Conservation (phyloP, 2,329 filamentous ascomycete genomes). For the Sarocladium kiliense region DNA sequence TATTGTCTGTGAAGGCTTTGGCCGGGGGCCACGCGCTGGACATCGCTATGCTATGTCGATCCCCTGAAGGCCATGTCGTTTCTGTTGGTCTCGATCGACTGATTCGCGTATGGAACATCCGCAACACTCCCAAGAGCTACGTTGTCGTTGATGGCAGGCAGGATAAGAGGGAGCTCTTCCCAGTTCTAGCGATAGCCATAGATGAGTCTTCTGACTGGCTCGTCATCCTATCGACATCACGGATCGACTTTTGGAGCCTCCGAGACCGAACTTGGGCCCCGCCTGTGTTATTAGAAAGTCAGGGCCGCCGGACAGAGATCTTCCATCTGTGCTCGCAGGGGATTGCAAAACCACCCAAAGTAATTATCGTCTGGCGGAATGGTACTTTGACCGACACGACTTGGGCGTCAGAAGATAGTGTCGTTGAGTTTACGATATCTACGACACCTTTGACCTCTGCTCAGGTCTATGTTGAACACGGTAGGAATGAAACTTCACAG, state of each 20-base stretch:
- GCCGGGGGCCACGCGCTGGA: conserved; percentile 63
- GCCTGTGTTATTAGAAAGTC: conserved; percentile 43
- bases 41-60: conserved; percentile 59
- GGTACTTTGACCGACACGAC: conserved; percentile 58
- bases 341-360: conserved; percentile 31
- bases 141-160: conserved; percentile 35
- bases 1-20: conserved; percentile 57
- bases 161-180: conserved; percentile 43
- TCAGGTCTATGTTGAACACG: conserved; percentile 38
- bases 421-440: conserved; percentile 38
- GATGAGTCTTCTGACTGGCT: conserved; percentile 61
- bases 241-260: conserved; percentile 60
- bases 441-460: conserved; percentile 48
- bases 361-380: conserved; percentile 60
- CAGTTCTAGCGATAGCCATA: conserved; percentile 58
- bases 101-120: conserved; percentile 61
- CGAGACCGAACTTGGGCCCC: conserved; percentile 50
- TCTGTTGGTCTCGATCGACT: conserved; percentile 66
- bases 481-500: conserved; percentile 20
- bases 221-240: conserved; percentile 56
- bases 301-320: conserved; percentile 51
- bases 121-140: conserved; percentile 36
- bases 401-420: conserved; percentile 36
- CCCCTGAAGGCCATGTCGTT: conserved; percentile 58
- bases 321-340: conserved; percentile 56